These are phyloP conservation scores for Cetradonia linearis DNA, from an alignment of 495 filamentous ascomycete species.

Conservation along the genomic window DNA sequence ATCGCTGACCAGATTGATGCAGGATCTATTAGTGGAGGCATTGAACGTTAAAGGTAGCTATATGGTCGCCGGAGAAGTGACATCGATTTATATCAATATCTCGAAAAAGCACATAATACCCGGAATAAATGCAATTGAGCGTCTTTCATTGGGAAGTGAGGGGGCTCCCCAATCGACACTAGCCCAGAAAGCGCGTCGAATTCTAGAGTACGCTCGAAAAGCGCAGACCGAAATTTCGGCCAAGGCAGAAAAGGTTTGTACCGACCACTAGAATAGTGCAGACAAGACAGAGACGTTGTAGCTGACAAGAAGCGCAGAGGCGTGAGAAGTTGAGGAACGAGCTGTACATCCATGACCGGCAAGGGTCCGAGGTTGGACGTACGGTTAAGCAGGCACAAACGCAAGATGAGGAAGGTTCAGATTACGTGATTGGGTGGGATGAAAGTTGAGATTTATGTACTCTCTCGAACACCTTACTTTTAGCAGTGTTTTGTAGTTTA, in stretches of 20 bases:
- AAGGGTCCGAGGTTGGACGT: neutral
- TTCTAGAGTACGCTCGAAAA: neutral
- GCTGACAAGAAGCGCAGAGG: neutral
- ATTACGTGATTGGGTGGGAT: conserved; percentile 3
- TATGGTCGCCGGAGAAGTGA: conserved; percentile 3
- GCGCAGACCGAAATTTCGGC: neutral
- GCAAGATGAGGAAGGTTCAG: conserved; percentile 2
- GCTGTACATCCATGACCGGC: conserved; percentile 2
- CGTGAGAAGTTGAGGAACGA: neutral
- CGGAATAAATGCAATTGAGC: conserved; percentile 1
- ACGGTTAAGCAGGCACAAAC: neutral
- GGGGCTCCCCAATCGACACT: neutral
- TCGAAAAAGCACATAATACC: conserved; percentile 9
- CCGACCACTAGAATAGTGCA: neutral
- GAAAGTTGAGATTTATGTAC: neutral
- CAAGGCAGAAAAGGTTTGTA: neutral
- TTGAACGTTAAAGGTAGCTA: neutral
- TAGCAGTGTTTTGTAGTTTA: too few relatives aligned
- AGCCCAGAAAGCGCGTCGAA: neutral
- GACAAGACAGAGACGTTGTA: neutral
- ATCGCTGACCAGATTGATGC: neutral
- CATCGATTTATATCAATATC: neutral
- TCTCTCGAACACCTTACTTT: neutral
- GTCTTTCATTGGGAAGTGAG: neutral
- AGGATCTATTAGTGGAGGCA: neutral